Conservation (phyloP, 2,329 filamentous ascomycete species). For the Penicillium sp. region DNA sequence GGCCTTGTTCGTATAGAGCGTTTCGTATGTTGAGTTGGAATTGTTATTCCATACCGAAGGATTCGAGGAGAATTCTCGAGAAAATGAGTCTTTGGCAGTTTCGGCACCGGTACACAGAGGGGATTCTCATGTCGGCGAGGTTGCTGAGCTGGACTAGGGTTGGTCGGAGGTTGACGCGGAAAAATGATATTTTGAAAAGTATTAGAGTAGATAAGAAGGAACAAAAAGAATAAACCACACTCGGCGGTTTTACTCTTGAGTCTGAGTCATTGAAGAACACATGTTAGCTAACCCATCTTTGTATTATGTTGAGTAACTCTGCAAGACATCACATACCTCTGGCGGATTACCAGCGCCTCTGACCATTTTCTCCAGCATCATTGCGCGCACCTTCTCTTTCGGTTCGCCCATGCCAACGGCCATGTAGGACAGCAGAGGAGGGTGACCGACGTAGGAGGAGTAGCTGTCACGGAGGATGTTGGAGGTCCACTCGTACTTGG, state of each 20-base stretch:
- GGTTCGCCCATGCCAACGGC: conserved; percentile 84
- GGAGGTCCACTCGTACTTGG: conserved; percentile 93
- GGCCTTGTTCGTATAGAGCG: neutral
- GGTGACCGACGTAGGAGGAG: conserved; percentile 84
- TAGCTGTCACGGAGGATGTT: conserved; percentile 95
- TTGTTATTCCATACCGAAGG: neutral
- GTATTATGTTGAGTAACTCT: neutral
- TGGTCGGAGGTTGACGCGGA: too few species aligned
- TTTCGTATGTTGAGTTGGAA: neutral
- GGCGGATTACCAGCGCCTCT: conserved; percentile 65
- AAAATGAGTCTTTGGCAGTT: neutral
- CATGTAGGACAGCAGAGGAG: conserved; percentile 83
- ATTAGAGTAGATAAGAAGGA: too few species aligned
- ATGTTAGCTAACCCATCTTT: conserved; percentile 1
- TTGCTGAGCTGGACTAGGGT: neutral
- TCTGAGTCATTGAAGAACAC: neutral
- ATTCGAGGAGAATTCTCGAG: neutral
- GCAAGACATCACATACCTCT: conserved; percentile 47
- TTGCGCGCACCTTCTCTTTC: conserved; percentile 72
- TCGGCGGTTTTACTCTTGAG: conserved; percentile 1
- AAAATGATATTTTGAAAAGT: too few species aligned
- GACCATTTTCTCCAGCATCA: conserved; percentile 74
- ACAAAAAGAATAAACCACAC: neutral
- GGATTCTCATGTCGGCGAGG: neutral
- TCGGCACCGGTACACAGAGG: neutral